Evolutionary conservation across 345 rosid species (phyloP).

Genomic region (Pseudoturritis turrita): DNA sequence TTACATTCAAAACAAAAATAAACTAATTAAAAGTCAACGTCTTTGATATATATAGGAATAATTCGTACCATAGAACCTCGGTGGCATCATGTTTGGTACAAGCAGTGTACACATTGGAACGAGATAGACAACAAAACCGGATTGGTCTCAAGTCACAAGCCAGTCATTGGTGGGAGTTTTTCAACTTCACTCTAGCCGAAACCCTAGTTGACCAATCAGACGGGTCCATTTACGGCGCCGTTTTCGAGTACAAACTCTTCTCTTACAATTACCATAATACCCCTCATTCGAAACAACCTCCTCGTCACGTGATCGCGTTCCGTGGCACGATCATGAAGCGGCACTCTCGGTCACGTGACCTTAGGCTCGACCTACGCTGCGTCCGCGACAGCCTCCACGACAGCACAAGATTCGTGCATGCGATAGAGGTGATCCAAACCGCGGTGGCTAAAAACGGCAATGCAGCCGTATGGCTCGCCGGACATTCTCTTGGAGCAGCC

Average conservation of each 20-base stretch:
- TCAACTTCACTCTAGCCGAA: slow-evolving; percentile 43
- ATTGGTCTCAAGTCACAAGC: slow-evolving; percentile 42
- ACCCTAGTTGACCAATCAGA: slow-evolving; percentile 55
- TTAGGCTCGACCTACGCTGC: slow-evolving; percentile 42
- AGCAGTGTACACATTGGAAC: slow-evolving; percentile 48
- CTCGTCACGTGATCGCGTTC: slow-evolving; percentile 59
- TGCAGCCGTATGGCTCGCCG: slow-evolving; percentile 51
- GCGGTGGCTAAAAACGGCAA: slow-evolving; percentile 35
- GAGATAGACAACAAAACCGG: slow-evolving; percentile 49
- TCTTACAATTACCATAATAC: background rate
- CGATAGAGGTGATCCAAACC: slow-evolving; percentile 42
- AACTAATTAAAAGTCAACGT: slow-evolving; percentile 3
- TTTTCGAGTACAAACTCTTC: slow-evolving; percentile 38
- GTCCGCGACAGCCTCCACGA: slow-evolving; percentile 46
- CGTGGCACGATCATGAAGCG: slow-evolving; percentile 58
- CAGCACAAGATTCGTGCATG: slow-evolving; percentile 49
- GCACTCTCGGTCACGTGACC: slow-evolving; percentile 45
- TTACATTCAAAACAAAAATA: background rate
- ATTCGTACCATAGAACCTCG: slow-evolving; percentile 47
- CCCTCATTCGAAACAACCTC: slow-evolving; percentile 32
- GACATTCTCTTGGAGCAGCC: slow-evolving; percentile 79
- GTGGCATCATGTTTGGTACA: slow-evolving; percentile 56
- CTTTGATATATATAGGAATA: slow-evolving; percentile 31
- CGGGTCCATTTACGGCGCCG: slow-evolving; percentile 59
- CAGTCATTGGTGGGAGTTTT: slow-evolving; percentile 64